Conservation (phyloP, 257 asterid genomes). For the Rubia yunnanensis region DNA sequence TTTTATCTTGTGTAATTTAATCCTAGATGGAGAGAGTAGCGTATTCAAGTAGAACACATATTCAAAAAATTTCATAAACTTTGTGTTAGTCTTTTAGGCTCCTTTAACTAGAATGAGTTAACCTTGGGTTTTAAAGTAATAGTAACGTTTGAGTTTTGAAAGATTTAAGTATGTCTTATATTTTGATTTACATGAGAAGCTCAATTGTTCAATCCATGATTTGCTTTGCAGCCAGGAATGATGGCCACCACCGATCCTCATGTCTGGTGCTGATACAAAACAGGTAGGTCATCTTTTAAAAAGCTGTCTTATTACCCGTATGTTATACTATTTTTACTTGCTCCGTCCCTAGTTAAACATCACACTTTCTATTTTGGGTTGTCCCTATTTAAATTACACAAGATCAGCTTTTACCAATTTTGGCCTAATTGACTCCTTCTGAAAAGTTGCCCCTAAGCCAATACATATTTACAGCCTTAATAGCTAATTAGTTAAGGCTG, state of each 20-base stretch:
- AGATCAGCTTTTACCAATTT: too few relatives aligned
- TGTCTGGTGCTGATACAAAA: constrained; percentile 92
- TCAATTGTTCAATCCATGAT: not conserved
- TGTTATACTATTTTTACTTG: too few relatives aligned
- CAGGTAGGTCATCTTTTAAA: constrained; percentile 41
- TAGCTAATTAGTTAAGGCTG: too few relatives aligned
- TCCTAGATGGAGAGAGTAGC: too few relatives aligned
- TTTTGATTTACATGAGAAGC: not conserved
- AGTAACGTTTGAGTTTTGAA: not conserved
- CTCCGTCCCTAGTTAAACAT: too few relatives aligned
- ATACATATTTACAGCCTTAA: too few relatives aligned
- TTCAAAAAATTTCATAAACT: not conserved
- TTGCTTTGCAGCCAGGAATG: constrained; percentile 90
- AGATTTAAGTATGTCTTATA: not conserved
- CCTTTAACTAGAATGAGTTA: not conserved
- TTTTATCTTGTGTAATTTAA: too few relatives aligned
- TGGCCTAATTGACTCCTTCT: too few relatives aligned
- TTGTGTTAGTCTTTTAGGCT: not conserved
- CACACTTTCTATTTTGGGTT: too few relatives aligned
- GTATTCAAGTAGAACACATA: not conserved
- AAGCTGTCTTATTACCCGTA: too few relatives aligned
- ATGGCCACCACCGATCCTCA: constrained; percentile 96
- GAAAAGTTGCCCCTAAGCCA: too few relatives aligned
- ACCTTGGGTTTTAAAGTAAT: not conserved
- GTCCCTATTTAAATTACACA: too few relatives aligned